phyloP scores from a whole-genome alignment of 2,329 filamentous ascomycete species.

The Alternaria longipes region DNA sequence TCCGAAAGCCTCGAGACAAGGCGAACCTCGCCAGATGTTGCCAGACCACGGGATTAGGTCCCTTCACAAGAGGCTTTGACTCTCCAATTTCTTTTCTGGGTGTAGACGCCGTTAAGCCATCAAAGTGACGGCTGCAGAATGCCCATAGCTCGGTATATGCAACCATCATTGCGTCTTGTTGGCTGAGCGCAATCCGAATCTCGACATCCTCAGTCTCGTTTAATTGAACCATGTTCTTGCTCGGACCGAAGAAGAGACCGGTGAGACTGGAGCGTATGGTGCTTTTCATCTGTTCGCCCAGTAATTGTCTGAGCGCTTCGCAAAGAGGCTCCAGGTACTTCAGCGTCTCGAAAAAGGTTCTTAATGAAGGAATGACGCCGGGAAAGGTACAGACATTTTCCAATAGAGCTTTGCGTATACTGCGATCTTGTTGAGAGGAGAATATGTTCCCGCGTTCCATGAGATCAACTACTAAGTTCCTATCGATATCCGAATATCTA shows the following conservation, averaged over 20 bases:
- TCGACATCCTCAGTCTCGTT: constrained; percentile 14
- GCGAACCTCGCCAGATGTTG: constrained; percentile 16
- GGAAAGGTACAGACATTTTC: constrained; percentile 17
- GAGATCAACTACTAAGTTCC: constrained; percentile 8
- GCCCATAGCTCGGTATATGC: constrained; percentile 22
- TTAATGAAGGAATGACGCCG: constrained; percentile 18
- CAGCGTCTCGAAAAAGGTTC: constrained; percentile 27
- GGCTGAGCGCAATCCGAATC: constrained; percentile 10
- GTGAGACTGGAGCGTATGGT: constrained; percentile 21
- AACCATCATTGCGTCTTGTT: constrained; percentile 8
- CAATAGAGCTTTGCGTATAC: constrained; percentile 6
- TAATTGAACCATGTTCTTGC: constrained; percentile 15
- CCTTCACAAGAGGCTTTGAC: constrained; percentile 16
- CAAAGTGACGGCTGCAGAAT: constrained; percentile 21
- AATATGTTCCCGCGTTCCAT: constrained; percentile 20
- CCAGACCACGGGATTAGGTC: constrained; percentile 22
- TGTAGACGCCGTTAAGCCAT: constrained; percentile 18
- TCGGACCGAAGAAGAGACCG: constrained; percentile 14
- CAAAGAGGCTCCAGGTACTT: constrained; percentile 28
- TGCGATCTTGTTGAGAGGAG: constrained; percentile 9
- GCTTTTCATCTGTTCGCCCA: constrained; percentile 18
- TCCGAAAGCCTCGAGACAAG: constrained; percentile 13
- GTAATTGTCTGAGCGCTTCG: constrained; percentile 20
- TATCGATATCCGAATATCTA: constrained; percentile 15
- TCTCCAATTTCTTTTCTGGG: constrained; percentile 18